Conservation (phyloP, 78 protist species). For the Polysphondylium violaceum region DNA sequence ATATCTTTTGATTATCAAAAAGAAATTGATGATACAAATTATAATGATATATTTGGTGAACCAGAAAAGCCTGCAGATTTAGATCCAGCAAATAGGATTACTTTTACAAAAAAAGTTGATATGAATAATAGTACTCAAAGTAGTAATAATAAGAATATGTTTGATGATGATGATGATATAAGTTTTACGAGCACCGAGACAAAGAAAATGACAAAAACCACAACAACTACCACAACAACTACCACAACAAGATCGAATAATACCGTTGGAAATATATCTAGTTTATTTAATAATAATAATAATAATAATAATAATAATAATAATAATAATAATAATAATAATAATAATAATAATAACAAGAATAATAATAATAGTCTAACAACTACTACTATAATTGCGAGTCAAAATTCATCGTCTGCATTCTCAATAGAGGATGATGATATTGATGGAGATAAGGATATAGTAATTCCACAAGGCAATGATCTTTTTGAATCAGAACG, state of each 20-base stretch:
- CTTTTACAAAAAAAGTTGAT: neutral
- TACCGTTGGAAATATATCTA: no score
- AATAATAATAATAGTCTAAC: neutral
- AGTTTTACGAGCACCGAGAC: no score
- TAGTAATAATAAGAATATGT: no score
- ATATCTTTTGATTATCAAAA: neutral
- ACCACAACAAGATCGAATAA: no score
- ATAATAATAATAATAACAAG: neutral
- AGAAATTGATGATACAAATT: neutral
- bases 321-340: conserved; percentile 9
- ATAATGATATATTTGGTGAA: conserved; percentile 4
- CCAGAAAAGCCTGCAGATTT: conserved; percentile 25
- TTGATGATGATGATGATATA: no score
- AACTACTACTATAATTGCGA: neutral
- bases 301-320: neutral
- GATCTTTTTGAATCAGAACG: no score
- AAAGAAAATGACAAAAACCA: neutral
- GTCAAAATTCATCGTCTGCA: neutral
- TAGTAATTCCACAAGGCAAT: no score
- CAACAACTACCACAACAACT: neutral
- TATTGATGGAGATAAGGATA: neutral
- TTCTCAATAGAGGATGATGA: neutral
- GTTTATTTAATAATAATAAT: no score
- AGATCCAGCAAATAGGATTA: conserved; percentile 3
- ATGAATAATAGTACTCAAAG: neutral